Conservation (phyloP, 2,329 filamentous ascomycete species). For the Pyricularia grisea region DNA sequence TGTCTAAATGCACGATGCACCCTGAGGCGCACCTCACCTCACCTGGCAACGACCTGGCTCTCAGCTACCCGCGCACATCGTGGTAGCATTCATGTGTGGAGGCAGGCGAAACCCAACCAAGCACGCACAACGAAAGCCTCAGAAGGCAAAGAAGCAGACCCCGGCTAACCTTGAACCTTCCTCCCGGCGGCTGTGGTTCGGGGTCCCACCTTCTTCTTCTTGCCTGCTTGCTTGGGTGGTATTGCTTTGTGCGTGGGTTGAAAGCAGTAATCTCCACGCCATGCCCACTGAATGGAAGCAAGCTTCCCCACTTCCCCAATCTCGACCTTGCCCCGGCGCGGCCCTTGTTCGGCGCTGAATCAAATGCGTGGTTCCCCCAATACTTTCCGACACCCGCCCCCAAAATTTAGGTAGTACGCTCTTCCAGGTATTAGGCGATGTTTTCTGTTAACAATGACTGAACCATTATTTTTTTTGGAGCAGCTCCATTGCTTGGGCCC, state of each 20-base stretch:
- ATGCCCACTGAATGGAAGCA: not conserved
- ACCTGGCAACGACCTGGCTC: not conserved
- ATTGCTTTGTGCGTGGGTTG: not conserved
- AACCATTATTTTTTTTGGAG: not conserved
- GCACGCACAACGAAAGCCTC: not conserved
- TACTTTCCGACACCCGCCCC: not conserved
- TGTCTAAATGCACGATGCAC: not conserved
- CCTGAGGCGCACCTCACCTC: not conserved
- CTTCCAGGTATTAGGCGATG: not conserved
- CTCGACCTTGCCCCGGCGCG: conserved; percentile 2
- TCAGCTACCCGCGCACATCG: not conserved
- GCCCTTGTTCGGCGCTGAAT: not conserved
- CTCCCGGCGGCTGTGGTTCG: not conserved
- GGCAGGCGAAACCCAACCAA: not conserved
- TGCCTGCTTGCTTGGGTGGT: not conserved
- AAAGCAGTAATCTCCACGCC: not conserved
- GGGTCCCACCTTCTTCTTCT: not conserved
- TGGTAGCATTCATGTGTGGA: not conserved
- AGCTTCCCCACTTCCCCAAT: conserved; percentile 5
- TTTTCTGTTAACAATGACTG: not conserved
- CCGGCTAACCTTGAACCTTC: not conserved
- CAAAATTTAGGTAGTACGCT: not conserved
- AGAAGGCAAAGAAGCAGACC: not conserved
- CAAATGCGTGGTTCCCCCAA: not conserved
- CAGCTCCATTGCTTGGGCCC: not conserved